Evolutionary conservation across 2,329 filamentous ascomycete species (phyloP), one percentile per base, ranked within the genome.

Genomic region (Hymenoscyphus scutula): DNA sequence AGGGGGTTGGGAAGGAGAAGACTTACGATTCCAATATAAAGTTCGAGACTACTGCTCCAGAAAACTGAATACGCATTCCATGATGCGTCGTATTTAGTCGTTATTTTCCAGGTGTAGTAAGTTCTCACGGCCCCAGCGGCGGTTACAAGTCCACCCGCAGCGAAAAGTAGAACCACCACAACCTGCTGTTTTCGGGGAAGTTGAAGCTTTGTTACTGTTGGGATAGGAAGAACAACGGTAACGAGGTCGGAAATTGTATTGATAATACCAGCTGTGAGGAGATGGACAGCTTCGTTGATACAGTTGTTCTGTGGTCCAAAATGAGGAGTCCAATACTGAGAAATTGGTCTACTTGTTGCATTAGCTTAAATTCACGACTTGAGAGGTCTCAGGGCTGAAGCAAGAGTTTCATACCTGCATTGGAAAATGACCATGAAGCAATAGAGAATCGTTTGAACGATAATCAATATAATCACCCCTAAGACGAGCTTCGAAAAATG

Each of bases 201-300:
- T 56, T 80, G 76, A 0, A 82, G 70, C 13, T 73, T 72, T 65
- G 77, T 72, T 3, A 82, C 76, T 3, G 78, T 79, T 10, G 76
- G 76, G 54, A 84, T 77, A 0, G 82, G 82, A 2, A 85, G 73
- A 0, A 80, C 67, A 48, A 82, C 81, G 23, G 82, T 78, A 15
- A 82, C 69, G 45, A 87, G 77, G 71, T 88, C 84, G 6, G 82
- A 84, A 45, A 81, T 68, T 51, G 85, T 85, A 73, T 87, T 87
- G 64, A 85, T 78, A 25, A 82, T 81, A 2, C 84, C 83, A 38
- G 84, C 78, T 34, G 78, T 78, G 32, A 83, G 77, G 25, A 84
- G 76, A 58, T 84, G 81, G 0, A 76, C 73, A 1, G 80, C 77
- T 64, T 86, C 76, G n/a, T 82, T 70, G 45, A 83, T 79, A 59